Evolutionary conservation across 2,329 filamentous ascomycete genomes (phyloP).

Genomic region (Pseudogymnoascus sp.): DNA sequence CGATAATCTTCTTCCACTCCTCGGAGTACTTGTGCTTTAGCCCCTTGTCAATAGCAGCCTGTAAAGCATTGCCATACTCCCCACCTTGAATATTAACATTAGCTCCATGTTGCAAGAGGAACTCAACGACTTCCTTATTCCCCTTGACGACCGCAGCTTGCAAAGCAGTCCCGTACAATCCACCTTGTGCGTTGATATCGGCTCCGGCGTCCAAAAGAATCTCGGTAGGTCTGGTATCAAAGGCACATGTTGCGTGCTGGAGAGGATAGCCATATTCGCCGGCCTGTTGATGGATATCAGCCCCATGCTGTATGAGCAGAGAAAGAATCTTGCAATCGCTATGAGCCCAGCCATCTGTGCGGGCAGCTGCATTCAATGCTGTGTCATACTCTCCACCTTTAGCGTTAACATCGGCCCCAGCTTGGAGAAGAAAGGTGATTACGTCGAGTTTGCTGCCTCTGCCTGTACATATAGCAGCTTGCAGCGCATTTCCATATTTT

Average conservation of each 20-base stretch:
- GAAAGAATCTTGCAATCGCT: too few species aligned
- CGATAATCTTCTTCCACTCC: neutral
- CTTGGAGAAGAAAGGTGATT: neutral
- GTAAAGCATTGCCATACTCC: neutral
- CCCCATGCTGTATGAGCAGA: too few species aligned
- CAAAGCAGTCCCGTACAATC: neutral
- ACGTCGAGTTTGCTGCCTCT: too few species aligned
- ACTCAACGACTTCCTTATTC: neutral
- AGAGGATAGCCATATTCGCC: too few species aligned
- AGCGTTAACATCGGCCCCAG: constrained; percentile 11
- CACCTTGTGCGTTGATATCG: neutral
- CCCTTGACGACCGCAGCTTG: neutral
- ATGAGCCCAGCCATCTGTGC: too few species aligned
- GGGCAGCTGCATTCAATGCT: neutral
- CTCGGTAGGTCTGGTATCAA: too few species aligned
- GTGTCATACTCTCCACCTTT: neutral
- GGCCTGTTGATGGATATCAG: too few species aligned
- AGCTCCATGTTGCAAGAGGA: neutral
- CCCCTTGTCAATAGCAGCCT: neutral
- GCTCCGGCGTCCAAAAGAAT: neutral
- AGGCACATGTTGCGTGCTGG: too few species aligned
- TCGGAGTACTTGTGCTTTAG: neutral
- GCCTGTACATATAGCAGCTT: too few species aligned
- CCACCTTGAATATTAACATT: neutral
- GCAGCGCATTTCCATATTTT: too few species aligned